Percentiles rank a stretch among this genome's conserved stretches.
These are phyloP conservation scores for Phytophthora aleatoria DNA, from an alignment of 352 stramenopile genomes.

Conservation along the genomic window DNA sequence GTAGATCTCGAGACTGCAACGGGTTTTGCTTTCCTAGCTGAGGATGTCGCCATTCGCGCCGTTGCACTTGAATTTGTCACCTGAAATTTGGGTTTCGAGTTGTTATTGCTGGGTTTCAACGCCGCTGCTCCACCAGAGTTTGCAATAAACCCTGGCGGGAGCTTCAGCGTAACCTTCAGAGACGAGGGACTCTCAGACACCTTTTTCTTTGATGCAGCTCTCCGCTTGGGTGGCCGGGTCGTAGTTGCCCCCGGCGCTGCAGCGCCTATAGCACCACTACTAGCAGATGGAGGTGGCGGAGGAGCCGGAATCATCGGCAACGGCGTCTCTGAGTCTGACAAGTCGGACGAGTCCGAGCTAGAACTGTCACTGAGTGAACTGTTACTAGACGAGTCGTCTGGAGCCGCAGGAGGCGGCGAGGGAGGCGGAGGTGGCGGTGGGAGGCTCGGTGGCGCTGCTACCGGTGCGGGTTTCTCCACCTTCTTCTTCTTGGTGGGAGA, in stretches of 20 bases:
- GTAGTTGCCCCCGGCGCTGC: conserved; percentile 24
- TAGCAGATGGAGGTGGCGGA: conserved; percentile 32
- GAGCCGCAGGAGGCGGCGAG: conserved; percentile 36
- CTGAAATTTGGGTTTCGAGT: conserved; percentile 48
- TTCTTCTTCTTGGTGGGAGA: conserved; percentile 31
- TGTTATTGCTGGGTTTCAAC: conserved; percentile 17
- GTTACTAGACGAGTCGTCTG: conserved; percentile 47
- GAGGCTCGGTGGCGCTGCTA: conserved; percentile 22
- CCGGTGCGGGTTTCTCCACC: conserved; percentile 3
- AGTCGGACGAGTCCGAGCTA: conserved; percentile 57
- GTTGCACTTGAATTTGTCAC: conserved; percentile 39
- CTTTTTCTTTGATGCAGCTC: conserved; percentile 39
- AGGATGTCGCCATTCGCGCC: conserved; percentile 26
- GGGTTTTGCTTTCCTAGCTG: conserved; percentile 27
- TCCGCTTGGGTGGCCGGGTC: conserved; percentile 20
- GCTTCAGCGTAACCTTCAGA: conserved; percentile 64
- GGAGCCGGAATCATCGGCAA: conserved; percentile 16
- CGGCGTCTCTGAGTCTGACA: conserved; percentile 44
- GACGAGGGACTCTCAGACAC: conserved; percentile 37
- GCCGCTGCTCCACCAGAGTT: conserved; percentile 21
- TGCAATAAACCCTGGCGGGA: conserved; percentile 55
- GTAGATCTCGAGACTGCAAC: conserved; percentile 18
- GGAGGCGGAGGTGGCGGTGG: conserved; percentile 40
- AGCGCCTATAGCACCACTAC: conserved; percentile 7
- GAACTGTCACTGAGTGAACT: conserved; percentile 57